Base-by-base conservation (phyloP, 441 rosid species). In the Iberis amara region DNA sequence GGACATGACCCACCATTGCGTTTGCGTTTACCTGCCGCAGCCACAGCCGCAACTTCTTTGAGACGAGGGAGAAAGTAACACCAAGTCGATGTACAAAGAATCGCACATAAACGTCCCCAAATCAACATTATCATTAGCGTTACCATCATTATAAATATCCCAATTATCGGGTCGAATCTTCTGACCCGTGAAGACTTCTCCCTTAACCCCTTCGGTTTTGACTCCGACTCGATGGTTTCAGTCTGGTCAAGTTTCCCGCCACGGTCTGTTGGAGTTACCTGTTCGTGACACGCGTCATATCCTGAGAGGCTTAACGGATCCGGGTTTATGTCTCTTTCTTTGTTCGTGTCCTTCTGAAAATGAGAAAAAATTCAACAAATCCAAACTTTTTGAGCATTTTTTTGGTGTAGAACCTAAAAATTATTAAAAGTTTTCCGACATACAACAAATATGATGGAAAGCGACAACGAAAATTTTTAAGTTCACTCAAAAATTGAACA, bases 41-140 rank as follows among this genome's bases (percentile, higher is more conserved):
- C 36, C n/a, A n/a, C n/a, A 7, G 28, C 5, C 4, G 60, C 40
- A 7, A 21, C 46, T 8, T 49, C 30, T 42, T 10, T 59, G 18
- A 69, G 55, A 13, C 70, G 73, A 45, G 81, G 80, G 35, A 74
- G 40, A 42, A 83, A 61, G 38, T 75, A 89, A 35, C 85, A 61
- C 88, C 95, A 89, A 11, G 78, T 75, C 4, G 79, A 75, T 33
- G 94, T 72, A 59, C 94, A 89, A 26, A 89, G 47, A 53, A 89
- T 66, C 0, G 97, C 94, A n/a, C 90, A 89, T 8, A 83, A 10
- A 38, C 82, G 75, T 26, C 97, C 97, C 83, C 85, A 83, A 0
- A 68, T 9, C 8, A 86, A 43, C 79, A 79, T 73, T 53, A 79
- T 75, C 30, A 85, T 3, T 28, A 89, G 52, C 4, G 88, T 80